A percentile compares a stretch with the other conserved stretches of the same genome.
phyloP scores from a whole-genome alignment of 2,329 filamentous ascomycete genomes.

The Alternaria conjuncta region DNA sequence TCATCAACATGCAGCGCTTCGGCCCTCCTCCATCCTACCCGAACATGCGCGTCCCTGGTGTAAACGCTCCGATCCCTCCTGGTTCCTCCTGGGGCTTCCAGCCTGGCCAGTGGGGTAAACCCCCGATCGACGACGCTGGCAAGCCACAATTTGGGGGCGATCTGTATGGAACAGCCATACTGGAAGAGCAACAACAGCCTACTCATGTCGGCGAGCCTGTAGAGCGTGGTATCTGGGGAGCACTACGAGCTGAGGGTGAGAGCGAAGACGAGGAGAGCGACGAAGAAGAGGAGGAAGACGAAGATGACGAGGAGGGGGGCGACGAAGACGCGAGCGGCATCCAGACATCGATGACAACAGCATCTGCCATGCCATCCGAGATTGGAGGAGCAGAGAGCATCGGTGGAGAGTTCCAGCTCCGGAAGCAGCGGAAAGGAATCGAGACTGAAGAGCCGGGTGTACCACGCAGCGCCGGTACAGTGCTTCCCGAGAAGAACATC shows the following conservation, averaged over 20 bases:
- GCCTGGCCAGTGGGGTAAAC: constrained; percentile 94
- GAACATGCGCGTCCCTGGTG: constrained; percentile 89
- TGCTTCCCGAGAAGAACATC: constrained; percentile 87
- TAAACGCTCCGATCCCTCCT: constrained; percentile 90
- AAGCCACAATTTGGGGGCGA: constrained; percentile 91
- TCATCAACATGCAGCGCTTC: constrained; percentile 94
- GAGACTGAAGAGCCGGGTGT: constrained; percentile 80
- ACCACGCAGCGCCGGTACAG: constrained; percentile 82
- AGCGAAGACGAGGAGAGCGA: constrained; percentile 71
- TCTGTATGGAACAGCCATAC: constrained; percentile 80
- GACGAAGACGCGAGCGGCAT: constrained; percentile 62
- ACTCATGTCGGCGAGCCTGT: constrained; percentile 71
- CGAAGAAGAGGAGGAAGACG: constrained; percentile 63
- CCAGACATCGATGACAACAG: constrained; percentile 75
- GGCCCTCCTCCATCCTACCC: constrained; percentile 95
- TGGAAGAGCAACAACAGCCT: constrained; percentile 64
- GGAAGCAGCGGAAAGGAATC: constrained; percentile 79
- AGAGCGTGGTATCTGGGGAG: constrained; percentile 90
- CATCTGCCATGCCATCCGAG: constrained; percentile 81
- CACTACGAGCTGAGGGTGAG: constrained; percentile 80
- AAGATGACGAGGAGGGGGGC: constrained; percentile 74
- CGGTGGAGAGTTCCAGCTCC: constrained; percentile 86
- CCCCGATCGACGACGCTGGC: constrained; percentile 92
- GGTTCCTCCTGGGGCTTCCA: constrained; percentile 95
- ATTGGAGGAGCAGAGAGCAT: constrained; percentile 77